Evolutionary conservation across 768 basidiomycete genomes (phyloP), one percentile per base, ranked within the genome.

Genomic region (Termitomyces sp.): DNA sequence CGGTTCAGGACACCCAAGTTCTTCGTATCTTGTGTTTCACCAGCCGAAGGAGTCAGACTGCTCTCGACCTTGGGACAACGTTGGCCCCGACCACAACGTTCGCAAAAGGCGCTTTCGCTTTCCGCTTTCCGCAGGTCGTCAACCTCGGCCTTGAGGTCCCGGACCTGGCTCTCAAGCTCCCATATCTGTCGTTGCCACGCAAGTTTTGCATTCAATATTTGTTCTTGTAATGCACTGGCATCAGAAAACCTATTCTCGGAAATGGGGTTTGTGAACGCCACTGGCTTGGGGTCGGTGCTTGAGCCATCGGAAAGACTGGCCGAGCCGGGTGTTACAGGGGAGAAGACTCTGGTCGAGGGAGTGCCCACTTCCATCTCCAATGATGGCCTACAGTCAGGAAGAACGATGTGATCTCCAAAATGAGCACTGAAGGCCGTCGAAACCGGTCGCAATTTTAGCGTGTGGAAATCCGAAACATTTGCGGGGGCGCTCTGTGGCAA

Each of bases 351-450:
- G 56, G 75, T 81, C 12, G 72, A 58, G 11, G 82, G 80, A 2
- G 83, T 82, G 55, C 78, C 77, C 1, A 71, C 63, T 52, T 82
- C 83, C 1, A 68, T 59, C 35, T 79, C 78, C 17, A 72, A 66
- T 9, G 75, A 71, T 5, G 70, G 68, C 32, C 75, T 70, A 10
- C 71, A 66, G 35, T 71, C 73, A 21, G 64, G 57, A 45, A 63
- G 54, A 6, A 78, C 69, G 34, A 82, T 70, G 48, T 80, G 76
- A 31, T 80, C 78, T 9, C 79, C 75, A 63, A 92, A 89, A 27
- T 88, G 83, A 10, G 82, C 73, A 64, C 87, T 87, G 68, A 93
- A 93, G 42, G 86, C 74, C 1, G 85, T 83, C 21, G 91, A 92
- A 17, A 92, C 76, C 3, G 90, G 90, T 16, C 91, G 82, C 51